Base-by-base conservation (phyloP, 2,329 filamentous ascomycete species). In the Neonectria hederae region DNA sequence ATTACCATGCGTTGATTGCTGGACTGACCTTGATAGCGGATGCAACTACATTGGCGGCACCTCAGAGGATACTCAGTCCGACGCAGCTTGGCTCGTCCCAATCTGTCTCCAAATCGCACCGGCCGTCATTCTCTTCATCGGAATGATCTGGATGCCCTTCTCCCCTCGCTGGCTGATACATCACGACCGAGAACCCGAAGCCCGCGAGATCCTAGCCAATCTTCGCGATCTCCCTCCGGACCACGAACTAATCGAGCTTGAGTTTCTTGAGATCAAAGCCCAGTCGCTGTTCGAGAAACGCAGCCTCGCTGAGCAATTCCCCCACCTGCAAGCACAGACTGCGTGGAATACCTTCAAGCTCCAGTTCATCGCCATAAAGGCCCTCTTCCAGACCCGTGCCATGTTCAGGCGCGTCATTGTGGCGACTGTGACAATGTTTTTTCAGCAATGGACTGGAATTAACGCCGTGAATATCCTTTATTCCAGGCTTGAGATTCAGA, bases 261-360 rank as follows among this genome's bases (percentile, higher is more conserved):
- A 95, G 72, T 93, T 91, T 74, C 85, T 93, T n/a, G 92, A 95
- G 75, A 94, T 95, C 79, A 92, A 92, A 76, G 91, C 92, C 0
- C 90, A 93, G 76, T 90, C 88, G 0, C 77, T 92, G 19, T 96
- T 95, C 69, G 92, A 95, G 78, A 92, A 94, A 79, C 84, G 89
- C 48, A 88, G 86, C 2, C 80, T 89, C 1, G 85, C 86, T 0
- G 89, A 92, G 71, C 82, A 88, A 21, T 93, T 92, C 76, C 92
- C 91, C 0, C 82, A 90, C 35, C 80, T 92, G 14, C 80, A 83
- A 2, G 83, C 89, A 63, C 83, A 83, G 54, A 91, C 87, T 0
- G 78, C 82, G 1, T 86, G 83, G 86, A 90, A 91, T 75, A 84
- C 79, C n/a, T 85, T 89, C 73, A 91, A 88, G 78, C 80, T 92